Evolutionary conservation across 2,329 filamentous ascomycete species (phyloP).

Genomic region (Teratosphaeria gauchensis): DNA sequence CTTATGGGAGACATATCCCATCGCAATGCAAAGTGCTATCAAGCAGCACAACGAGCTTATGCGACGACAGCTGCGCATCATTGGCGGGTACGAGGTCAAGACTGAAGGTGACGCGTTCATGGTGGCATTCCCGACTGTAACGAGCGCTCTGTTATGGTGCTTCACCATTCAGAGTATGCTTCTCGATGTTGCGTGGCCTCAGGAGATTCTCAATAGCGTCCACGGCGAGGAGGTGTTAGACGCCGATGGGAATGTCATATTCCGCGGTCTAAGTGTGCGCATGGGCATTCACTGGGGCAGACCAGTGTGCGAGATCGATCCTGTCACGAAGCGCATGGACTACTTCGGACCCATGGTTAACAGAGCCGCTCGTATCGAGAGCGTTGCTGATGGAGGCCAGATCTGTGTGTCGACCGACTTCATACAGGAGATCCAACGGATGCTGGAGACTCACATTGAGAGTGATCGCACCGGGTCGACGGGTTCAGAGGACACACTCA

Average conservation of each 20-base stretch:
- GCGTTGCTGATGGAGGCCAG: constrained; percentile 90
- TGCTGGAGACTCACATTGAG: constrained; percentile 81
- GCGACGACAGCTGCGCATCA: constrained; percentile 81
- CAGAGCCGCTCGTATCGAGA: constrained; percentile 85
- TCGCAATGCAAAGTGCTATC: constrained; percentile 93
- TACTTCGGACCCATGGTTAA: constrained; percentile 99
- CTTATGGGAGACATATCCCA: constrained; percentile 90
- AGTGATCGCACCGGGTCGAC: constrained; percentile 60
- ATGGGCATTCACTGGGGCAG: constrained; percentile 97
- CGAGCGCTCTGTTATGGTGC: constrained; percentile 88
- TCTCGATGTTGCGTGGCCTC: constrained; percentile 83
- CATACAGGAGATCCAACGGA: constrained; percentile 88
- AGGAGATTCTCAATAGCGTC: constrained; percentile 78
- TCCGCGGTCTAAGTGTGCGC: constrained; percentile 84
- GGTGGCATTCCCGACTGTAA: constrained; percentile 96
- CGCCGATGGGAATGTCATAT: constrained; percentile 79
- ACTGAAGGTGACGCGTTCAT: constrained; percentile 99
- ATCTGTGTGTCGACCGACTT: constrained; percentile 96
- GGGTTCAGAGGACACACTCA: constrained; percentile 63
- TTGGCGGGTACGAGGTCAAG: constrained; percentile 97
- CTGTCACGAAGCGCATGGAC: constrained; percentile 95
- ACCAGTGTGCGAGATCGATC: constrained; percentile 89
- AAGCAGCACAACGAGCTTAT: constrained; percentile 96
- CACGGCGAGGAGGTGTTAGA: constrained; percentile 76
- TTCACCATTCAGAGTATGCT: constrained; percentile 87